Evolutionary conservation across 805 yeast genomes (phyloP), one percentile per base, ranked within the genome.

Genomic region (Ogataea nitratoaversa): DNA sequence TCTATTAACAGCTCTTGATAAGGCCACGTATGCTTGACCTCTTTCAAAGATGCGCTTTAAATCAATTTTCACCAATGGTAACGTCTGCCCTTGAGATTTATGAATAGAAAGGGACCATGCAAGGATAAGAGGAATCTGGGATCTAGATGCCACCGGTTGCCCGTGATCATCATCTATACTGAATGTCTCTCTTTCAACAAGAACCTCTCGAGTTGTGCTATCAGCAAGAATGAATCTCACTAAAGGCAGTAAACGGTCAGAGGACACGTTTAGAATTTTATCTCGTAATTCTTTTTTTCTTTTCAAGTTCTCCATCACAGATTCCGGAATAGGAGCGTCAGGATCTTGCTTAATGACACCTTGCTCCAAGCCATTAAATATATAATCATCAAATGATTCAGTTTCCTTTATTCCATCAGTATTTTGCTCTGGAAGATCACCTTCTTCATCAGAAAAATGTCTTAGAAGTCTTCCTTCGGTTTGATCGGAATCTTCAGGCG

Each of bases 61-160:
- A 53, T 85, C 90, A 13, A 85, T 86, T 45, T 75, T 77, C 3
- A 85, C 79, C 46, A 86, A 59, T 30, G 76, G 79, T 34, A 85
- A 71, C 0, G 95, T 84, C 62, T 85, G 95, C 2, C 95, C 95
- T 57, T 85, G 95, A 0, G 93, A 78, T 57, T 85, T 85, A 59
- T 93, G 99, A 33, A 93, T 90, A 0, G 97, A 89, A 32, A 93
- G 63, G 0, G 99, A 89, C 97, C 98, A 93, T 0, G 99, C 95
- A n/a, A 90, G 66, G 52, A 91, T 80, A 38, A 93, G 65, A 0
- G 99, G 99, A 2, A 93, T 50, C 56, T 93, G 99, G 0, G 71
- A 68, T 52, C 97, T 70, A 2, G 83, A 70, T 1, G 86, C 95
- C 12, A 87, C 49, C 0, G 82, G 76, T 8, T 69, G 69, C 17